Evolutionary conservation across 176 grass and related monocot species (phyloP).

Genomic region (Ensete ventricosum): DNA sequence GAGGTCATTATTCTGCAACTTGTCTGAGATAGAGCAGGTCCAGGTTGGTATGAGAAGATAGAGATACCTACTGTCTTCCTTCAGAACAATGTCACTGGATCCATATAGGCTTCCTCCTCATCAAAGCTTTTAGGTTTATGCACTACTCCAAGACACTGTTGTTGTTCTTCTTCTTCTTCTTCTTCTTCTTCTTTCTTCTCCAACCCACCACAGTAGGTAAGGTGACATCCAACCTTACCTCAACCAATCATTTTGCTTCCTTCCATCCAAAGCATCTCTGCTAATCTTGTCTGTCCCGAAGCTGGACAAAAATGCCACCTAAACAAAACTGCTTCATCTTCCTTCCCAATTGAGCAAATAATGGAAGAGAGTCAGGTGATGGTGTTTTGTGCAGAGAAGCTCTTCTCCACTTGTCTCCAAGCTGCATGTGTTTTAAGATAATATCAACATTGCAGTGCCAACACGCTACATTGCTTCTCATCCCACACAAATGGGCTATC

Average conservation of each 20-base stretch:
- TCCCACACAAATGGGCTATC: background rate
- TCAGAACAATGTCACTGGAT: background rate
- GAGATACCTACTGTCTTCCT: background rate
- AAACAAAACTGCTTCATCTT: conserved; percentile 4
- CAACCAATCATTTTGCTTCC: background rate
- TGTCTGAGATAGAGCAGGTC: background rate
- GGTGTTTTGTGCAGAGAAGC: background rate
- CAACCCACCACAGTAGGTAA: background rate
- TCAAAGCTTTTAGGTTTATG: background rate
- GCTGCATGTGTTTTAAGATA: background rate
- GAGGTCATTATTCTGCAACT: background rate
- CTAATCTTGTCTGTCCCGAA: background rate
- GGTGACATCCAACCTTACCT: background rate
- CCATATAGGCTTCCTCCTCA: background rate
- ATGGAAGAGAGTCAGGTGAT: background rate
- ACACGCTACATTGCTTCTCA: background rate
- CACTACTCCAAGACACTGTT: no score
- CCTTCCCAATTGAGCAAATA: background rate
- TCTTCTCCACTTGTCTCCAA: background rate
- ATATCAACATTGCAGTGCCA: background rate
- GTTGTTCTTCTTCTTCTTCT: no score
- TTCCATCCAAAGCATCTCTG: background rate
- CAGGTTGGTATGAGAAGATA: background rate
- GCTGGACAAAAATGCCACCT: background rate
- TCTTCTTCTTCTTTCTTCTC: background rate